Conservation (phyloP, 768 basidiomycete genomes). For the Phylloporus sp. region DNA sequence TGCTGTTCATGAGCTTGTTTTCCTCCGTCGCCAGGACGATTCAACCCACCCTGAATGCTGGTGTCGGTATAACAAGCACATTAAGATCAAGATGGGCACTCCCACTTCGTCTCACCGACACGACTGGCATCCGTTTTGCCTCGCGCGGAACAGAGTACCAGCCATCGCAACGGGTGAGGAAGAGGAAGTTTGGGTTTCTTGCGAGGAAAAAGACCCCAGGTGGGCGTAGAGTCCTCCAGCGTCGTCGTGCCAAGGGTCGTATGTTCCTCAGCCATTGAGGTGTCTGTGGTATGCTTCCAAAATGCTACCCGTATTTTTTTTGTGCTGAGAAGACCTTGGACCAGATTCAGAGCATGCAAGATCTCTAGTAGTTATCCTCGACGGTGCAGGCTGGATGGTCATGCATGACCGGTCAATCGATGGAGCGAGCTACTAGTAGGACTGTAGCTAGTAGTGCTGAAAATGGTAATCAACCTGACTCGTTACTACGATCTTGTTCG, state of each 20-base stretch:
- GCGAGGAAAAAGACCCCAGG: constrained; percentile 62
- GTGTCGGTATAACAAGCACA: constrained; percentile 12
- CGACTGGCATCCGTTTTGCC: constrained; percentile 44
- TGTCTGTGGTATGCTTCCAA: constrained; percentile 9
- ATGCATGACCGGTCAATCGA: neutral
- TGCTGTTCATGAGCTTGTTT: constrained; percentile 15
- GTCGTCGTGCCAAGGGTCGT: constrained; percentile 73
- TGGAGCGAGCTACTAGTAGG: neutral
- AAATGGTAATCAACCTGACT: constrained; percentile 23
- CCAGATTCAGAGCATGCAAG: neutral
- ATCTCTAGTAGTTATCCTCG: neutral
- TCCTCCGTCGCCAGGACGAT: constrained; percentile 21
- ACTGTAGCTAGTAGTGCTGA: constrained; percentile 7
- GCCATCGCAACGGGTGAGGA: constrained; percentile 90
- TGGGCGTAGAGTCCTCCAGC: constrained; percentile 68
- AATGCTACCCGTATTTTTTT: neutral
- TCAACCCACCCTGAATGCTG: constrained; percentile 12
- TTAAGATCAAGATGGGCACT: constrained; percentile 22
- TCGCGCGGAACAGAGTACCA: constrained; percentile 90
- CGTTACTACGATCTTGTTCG: too few relatives aligned
- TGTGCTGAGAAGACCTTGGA: neutral
- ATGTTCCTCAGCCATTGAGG: constrained; percentile 74
- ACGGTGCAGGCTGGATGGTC: neutral
- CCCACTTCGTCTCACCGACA: constrained; percentile 17
- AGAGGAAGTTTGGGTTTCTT: constrained; percentile 91